These are phyloP conservation scores for Saccharomycopsis sp. DNA, from an alignment of 805 yeast species.

Conservation along the genomic window DNA sequence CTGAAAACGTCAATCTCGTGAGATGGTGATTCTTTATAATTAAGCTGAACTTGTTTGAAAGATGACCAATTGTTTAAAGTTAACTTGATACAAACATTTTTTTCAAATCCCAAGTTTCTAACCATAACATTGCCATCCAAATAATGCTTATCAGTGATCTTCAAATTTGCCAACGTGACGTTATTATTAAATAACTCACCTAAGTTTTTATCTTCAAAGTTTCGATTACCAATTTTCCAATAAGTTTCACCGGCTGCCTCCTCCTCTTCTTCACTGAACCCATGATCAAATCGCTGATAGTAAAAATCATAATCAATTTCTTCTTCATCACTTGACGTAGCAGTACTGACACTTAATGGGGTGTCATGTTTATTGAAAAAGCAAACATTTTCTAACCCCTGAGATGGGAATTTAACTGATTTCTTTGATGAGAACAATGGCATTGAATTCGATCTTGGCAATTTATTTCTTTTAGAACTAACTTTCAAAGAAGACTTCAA, in stretches of 20 bases:
- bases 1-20: conserved; percentile 24
- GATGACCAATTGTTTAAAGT: conserved; percentile 38
- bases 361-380: conserved; percentile 21
- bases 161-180: conserved; percentile 1
- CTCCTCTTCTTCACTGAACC: conserved; percentile 22
- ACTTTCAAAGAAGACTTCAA: conserved; percentile 16
- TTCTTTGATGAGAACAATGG: conserved; percentile 15
- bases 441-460: conserved; percentile 18
- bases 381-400: conserved; percentile 19
- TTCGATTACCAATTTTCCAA: conserved; percentile 10
- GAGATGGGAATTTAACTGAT: conserved; percentile 18
- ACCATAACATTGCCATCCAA: conserved; percentile 39
- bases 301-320: conserved; percentile 10
- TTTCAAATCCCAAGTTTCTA: conserved; percentile 36
- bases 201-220: conserved; percentile 7
- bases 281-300: too few species aligned
- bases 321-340: conserved; percentile 17
- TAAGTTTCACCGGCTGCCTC: conserved; percentile 8
- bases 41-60: conserved; percentile 35
- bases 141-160: not conserved
- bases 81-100: conserved; percentile 34
- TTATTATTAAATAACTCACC: conserved; percentile 1
- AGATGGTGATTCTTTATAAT: conserved; percentile 24
- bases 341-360: conserved; percentile 19
- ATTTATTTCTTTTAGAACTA: not conserved